Conservation (phyloP, 2,329 filamentous ascomycete genomes). For the Fusarium bactridioides region DNA sequence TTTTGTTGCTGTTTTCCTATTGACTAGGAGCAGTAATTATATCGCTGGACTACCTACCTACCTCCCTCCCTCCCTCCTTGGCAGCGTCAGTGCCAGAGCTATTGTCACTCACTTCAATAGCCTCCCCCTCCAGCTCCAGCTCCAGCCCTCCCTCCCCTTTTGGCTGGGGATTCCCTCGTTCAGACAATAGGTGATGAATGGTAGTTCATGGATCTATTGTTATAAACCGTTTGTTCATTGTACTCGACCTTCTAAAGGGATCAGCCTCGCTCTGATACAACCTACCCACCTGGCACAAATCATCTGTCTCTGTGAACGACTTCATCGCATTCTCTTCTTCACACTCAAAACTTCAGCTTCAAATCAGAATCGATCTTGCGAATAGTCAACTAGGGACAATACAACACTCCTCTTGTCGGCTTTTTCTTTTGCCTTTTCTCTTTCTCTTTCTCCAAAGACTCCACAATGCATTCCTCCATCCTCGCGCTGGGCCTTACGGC, state of each 20-base stretch:
- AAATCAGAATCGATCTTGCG: constrained; percentile 1
- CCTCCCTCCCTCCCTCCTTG: constrained; percentile 11
- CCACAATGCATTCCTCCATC: constrained; percentile 35
- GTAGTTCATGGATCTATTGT: constrained; percentile 20
- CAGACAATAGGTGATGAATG: constrained; percentile 14
- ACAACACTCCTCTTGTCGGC: neutral
- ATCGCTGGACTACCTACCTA: constrained; percentile 21
- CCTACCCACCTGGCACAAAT: neutral
- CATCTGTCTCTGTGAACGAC: constrained; percentile 5
- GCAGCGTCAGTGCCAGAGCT: constrained; percentile 26
- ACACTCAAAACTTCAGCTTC: constrained; percentile 1
- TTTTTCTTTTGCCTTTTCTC: neutral
- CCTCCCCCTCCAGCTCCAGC: neutral
- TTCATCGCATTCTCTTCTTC: constrained; percentile 4
- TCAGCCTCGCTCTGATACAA: neutral
- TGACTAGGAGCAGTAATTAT: constrained; percentile 14
- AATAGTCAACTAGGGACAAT: neutral
- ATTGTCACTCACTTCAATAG: constrained; percentile 17
- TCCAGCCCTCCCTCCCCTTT: constrained; percentile 27
- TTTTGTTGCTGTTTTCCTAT: constrained; percentile 14
- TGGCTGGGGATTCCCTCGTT: constrained; percentile 19
- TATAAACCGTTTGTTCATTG: constrained; percentile 12
- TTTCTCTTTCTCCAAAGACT: neutral
- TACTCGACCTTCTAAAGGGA: neutral
- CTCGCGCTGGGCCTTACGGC: constrained; percentile 42